Base-by-base conservation (phyloP, 2,329 filamentous ascomycete species). In the Botrytis hyacinthi region DNA sequence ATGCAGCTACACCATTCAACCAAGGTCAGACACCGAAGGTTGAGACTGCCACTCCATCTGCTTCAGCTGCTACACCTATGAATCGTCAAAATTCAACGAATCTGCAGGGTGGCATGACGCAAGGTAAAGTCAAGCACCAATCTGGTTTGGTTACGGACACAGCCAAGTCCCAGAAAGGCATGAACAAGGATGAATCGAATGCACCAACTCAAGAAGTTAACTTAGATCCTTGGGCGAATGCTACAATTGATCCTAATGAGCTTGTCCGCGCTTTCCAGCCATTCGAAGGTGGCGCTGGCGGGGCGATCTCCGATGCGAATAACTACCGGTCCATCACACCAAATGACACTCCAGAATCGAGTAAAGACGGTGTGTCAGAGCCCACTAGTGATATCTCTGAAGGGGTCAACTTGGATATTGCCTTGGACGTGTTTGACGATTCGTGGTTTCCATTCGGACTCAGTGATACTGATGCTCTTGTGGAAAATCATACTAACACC, bases 331-430 rank as follows among this genome's bases (percentile, higher is more conserved):
- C 86, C 1, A 82, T 87, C 73, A 89, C 89, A 37, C 88, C 89
- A 0, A 89, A 90, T 74, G 88, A 91, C 78, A 91, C 89, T 12
- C 89, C 89, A 0, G 89, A 90, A 76, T 91, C 89, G 3, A 88
- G 84, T 80, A 89, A 90, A 79, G 88, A 91, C 42, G 86, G 87
- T 6, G 80, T 83, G 14, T 90, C 89, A 59, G 89, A 91, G 77
- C 87, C 88, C 16, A 90, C 86, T 75, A 90, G 88, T 78, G 89
- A 91, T 76, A 86, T 90, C 29, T 86, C 87, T 4, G 89, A 91
- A 73, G 84, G 83, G 8, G 84, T 85, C 5, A 80, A 82, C 26
- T 82, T 89, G 22, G 88, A 90, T 61, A 85, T 90, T 68, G 86
- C 85, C 46, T 78, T 87, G 20, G 78, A 81, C n/a, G 68, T 79